Conservation (phyloP, 352 stramenopile species). For the Phytophthora tentaculata region DNA sequence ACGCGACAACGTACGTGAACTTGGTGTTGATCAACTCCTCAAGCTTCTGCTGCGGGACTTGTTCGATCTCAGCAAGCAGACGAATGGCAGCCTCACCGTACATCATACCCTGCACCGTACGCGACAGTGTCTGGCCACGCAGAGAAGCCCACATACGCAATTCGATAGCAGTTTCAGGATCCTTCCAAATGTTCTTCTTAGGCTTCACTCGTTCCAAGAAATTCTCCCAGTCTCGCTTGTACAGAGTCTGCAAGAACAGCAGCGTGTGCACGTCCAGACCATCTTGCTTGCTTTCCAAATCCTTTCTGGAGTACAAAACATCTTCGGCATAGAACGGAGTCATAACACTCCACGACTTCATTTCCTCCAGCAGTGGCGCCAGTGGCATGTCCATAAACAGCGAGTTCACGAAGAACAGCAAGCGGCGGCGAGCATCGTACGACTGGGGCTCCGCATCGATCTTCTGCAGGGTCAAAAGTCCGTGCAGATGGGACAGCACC, state of each 20-base stretch:
- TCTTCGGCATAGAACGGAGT: conserved; percentile 99
- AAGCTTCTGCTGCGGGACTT: conserved; percentile 87
- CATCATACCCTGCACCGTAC: conserved; percentile 99
- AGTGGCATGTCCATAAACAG: conserved; percentile 99
- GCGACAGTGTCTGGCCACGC: conserved; percentile 96
- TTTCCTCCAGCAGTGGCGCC: conserved; percentile 96
- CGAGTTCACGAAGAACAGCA: conserved; percentile 99
- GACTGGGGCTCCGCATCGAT: conserved; percentile 97
- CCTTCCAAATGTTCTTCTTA: conserved; percentile 93
- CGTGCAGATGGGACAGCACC: conserved; percentile 91
- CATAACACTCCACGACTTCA: conserved; percentile 99
- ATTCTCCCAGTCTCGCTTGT: conserved; percentile 98
- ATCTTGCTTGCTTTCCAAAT: conserved; percentile 96
- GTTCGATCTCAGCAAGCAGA: conserved; percentile 97
- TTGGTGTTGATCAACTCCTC: conserved; percentile 98
- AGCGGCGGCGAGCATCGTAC: conserved; percentile 94
- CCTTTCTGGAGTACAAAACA: conserved; percentile 96
- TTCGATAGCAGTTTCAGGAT: conserved; percentile 86
- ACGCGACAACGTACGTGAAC: conserved; percentile 99
- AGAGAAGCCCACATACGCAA: conserved; percentile 98
- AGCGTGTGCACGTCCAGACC: conserved; percentile 91
- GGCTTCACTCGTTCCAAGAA: conserved; percentile 97
- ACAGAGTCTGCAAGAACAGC: conserved; percentile 95
- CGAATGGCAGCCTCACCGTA: conserved; percentile 98
- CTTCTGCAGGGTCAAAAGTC: conserved; percentile 95